Conservation (phyloP, 139 green algal genomes). For the Picochlorum sp. region DNA sequence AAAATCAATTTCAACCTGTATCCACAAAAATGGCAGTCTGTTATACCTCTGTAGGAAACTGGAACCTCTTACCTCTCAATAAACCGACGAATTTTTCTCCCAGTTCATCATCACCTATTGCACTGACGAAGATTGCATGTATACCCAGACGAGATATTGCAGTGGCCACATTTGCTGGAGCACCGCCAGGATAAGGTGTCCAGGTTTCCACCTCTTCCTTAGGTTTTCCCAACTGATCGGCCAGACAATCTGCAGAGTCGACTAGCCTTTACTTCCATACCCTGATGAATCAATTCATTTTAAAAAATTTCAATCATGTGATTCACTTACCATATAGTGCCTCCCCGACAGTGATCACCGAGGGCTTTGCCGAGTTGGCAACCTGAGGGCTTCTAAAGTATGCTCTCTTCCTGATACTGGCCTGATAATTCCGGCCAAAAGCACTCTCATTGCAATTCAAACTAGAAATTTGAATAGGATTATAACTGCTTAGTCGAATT, state of each 20-base stretch:
- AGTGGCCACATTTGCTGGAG: slow-evolving; percentile 69
- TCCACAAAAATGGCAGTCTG: neutral
- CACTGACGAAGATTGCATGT: slow-evolving; percentile 43
- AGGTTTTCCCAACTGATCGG: slow-evolving; percentile 57
- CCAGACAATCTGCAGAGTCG: slow-evolving; percentile 58
- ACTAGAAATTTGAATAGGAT: no score
- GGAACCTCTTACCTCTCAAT: slow-evolving; percentile 21
- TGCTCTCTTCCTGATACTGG: no score
- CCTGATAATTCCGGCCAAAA: no score
- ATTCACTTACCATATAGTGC: neutral
- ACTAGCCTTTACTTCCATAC: neutral
- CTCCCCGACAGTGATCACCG: neutral
- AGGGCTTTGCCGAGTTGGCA: no score
- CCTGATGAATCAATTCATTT: no score
- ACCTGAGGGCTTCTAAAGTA: no score
- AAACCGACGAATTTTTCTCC: slow-evolving; percentile 57
- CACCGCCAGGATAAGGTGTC: slow-evolving; percentile 73
- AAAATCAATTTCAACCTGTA: slow-evolving; percentile 12
- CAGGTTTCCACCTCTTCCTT: slow-evolving; percentile 61
- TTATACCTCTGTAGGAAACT: neutral
- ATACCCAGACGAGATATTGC: slow-evolving; percentile 42
- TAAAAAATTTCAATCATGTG: no score
- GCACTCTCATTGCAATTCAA: no score
- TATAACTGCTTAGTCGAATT: no score
- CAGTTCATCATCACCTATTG: slow-evolving; percentile 60